Base-by-base conservation (phyloP, 768 basidiomycete species). In the Psilocybe tampanensis region DNA sequence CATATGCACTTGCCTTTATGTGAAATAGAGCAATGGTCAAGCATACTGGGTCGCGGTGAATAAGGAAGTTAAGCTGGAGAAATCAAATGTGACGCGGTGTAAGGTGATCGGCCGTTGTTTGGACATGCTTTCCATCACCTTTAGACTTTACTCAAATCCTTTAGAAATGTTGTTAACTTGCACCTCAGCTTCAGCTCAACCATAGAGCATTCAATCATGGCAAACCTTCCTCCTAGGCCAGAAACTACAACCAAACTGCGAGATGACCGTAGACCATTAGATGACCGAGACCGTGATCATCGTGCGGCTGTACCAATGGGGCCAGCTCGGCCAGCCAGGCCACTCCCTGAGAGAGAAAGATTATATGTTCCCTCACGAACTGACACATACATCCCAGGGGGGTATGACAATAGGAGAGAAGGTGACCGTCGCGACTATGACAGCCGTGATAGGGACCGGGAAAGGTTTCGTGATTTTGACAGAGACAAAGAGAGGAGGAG, bases 11-110 rank as follows among this genome's bases (percentile, higher is more conserved):
- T 58, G 89, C 94, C 94, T 83, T 92, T 92, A 72, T 95, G 94
- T 8, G 93, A 93, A 66, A 98, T 96, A 24, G 94, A 95, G 71
- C 94, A 93, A 73, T 95, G 92, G 75, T 98, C 95, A 56, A 97
- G 85, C 94, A 97, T 97, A 22, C 19, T 15, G 33, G 22, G 21
- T 41, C 42, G 42, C 47, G 53, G 52, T 29, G 11, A 39, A 50
- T 23, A 42, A 8, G 8, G 19, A 41, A 53, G 8, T 29, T 43
- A 22, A n/a, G n/a, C n/a, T n/a, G n/a, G 33, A 19, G 17, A 54
- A 58, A n/a, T n/a, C n/a, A n/a, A n/a, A n/a, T n/a, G 52, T 56
- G 29, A 48, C 23, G 47, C 54, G 57, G 45, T 57, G 58, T 56
- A 34, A 50, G 19, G 15, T 42, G 34, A 51, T 51, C 49, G 39